phyloP scores from a whole-genome alignment of 768 basidiomycete species.

The Tubosaeta brunneosetosa region DNA sequence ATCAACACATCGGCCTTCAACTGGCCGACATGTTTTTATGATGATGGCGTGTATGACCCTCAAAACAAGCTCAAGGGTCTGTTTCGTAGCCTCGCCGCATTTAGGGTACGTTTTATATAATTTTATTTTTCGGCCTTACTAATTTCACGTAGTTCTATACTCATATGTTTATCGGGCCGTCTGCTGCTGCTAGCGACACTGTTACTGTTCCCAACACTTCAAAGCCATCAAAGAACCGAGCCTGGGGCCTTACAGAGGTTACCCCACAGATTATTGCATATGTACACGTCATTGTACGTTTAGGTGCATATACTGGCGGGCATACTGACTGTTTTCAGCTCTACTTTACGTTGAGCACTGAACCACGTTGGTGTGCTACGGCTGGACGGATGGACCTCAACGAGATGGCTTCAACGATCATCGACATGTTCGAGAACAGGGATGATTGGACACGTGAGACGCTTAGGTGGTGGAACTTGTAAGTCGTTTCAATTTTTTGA shows the following conservation, averaged over 20 bases:
- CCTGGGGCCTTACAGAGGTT: background rate
- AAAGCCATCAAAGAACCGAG: background rate
- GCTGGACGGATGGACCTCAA: background rate
- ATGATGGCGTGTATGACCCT: too few species aligned
- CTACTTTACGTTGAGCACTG: slow-evolving; percentile 1
- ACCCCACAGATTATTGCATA: background rate
- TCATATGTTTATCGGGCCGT: background rate
- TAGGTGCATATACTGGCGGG: background rate
- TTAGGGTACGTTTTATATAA: background rate
- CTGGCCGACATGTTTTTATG: background rate
- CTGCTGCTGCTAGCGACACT: background rate
- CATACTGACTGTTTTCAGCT: background rate
- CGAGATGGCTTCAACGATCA: slow-evolving; percentile 19
- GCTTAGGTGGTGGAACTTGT: background rate
- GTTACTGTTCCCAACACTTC: background rate
- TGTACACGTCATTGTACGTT: background rate
- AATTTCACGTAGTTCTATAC: background rate
- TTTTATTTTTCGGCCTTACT: background rate
- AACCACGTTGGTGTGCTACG: background rate
- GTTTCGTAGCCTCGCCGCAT: background rate
- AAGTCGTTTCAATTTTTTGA: background rate
- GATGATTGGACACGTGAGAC: background rate
- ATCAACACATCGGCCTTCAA: background rate
- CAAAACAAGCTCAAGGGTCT: background rate
- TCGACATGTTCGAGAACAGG: background rate